Evolutionary conservation across 305 asterid genomes (phyloP).

Genomic region (Fraxinus platypoda): DNA sequence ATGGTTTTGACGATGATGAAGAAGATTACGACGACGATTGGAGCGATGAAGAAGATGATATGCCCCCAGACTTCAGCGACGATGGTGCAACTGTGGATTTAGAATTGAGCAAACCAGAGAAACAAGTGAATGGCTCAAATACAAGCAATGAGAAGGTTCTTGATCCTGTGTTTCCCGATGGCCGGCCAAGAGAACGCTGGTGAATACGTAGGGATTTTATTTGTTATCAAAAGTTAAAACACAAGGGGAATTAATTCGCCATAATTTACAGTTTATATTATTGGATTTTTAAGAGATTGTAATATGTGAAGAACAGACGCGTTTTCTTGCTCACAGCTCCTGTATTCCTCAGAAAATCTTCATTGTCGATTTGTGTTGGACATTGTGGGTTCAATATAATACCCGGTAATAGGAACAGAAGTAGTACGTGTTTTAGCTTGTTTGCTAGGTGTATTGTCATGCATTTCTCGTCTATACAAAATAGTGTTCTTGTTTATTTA

Average conservation of each 20-base stretch:
- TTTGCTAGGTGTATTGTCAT: background rate
- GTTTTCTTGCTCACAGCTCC: constrained; percentile 17
- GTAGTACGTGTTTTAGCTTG: constrained; percentile 10
- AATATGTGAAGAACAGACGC: background rate
- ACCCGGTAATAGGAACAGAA: constrained; percentile 12
- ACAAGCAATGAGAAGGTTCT: constrained; percentile 46
- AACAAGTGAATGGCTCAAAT: constrained; percentile 39
- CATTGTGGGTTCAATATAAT: constrained; percentile 10
- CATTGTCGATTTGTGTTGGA: constrained; percentile 8
- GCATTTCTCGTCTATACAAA: background rate
- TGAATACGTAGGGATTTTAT: constrained; percentile 22
- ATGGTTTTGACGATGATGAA: constrained; percentile 30
- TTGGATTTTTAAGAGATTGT: background rate
- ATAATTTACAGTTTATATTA: background rate
- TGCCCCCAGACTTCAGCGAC: constrained; percentile 69
- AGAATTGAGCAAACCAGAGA: constrained; percentile 36
- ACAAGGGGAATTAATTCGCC: constrained; percentile 9
- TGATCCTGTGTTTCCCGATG: constrained; percentile 76
- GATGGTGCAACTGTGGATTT: constrained; percentile 41
- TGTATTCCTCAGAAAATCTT: constrained; percentile 15
- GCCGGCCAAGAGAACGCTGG: constrained; percentile 91
- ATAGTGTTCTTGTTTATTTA: background rate
- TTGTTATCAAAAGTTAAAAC: background rate
- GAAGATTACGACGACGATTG: constrained; percentile 55
- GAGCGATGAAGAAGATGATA: constrained; percentile 67